Base-by-base conservation (phyloP, 2,329 filamentous ascomycete species). In the Cryphonectria radicalis region DNA sequence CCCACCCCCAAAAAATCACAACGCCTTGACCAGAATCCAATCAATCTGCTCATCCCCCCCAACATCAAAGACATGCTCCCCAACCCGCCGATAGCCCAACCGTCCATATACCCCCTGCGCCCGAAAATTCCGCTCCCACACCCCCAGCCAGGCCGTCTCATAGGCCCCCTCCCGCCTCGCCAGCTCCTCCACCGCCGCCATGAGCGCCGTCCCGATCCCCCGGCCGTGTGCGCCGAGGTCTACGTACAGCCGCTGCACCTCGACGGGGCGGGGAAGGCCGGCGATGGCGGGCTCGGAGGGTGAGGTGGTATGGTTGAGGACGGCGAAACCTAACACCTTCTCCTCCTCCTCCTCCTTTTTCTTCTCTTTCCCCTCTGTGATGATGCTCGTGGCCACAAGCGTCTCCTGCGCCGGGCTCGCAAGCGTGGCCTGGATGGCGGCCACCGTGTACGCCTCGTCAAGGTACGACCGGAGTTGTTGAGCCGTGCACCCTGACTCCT, bases 211-310 rank as follows among this genome's bases (percentile, higher is more conserved):
- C 4, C 80, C 84, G 1, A 84, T 75, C 0, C 84, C 83, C 14
- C 70, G 74, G 0, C 84, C 83, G 57, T 84, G 82, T 8, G 73
- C 74, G 2, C 73, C 68, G 0, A 74, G 68, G 53, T 79, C 72
- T 2, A 85, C 80, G 69, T 86, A 86, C 1, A 86, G 75, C 14
- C 84, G 74, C 74, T 84, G 82, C 42, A 86, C 72, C 74, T 86
- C 83, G 3, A 84, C 77, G 0, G 72, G 76, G 2, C 75, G 74
- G 5, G 79, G 46, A 0, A 77, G 67, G 0, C 81, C 84, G 1
- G 28, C 66, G 42, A 68, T 40, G 57, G 59, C 66, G 0, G 82
- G 81, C 64, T 86, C 84, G 0, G 63, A 76, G 0, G 77, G 78
- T 6, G 66, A 66, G 66, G 62, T 68, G 0, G 78, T 79, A 3